Evolutionary conservation across 2,329 filamentous ascomycete species (phyloP).

Genomic region (Neofusicoccum kwambonambiense): DNA sequence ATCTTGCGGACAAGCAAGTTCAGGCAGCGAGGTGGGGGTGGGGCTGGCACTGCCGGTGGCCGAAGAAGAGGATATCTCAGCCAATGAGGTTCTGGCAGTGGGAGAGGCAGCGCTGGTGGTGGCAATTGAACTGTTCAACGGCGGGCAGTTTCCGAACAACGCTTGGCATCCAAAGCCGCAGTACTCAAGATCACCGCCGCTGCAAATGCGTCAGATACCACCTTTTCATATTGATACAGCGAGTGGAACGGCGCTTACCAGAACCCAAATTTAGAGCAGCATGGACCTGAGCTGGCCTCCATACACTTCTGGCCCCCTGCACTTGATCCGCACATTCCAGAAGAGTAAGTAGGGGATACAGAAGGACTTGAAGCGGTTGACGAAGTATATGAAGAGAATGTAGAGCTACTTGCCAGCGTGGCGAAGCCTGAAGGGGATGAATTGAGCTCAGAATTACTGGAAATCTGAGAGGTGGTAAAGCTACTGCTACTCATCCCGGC

Average conservation of each 20-base stretch:
- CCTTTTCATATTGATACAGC: too few species aligned
- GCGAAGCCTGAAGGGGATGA: background rate
- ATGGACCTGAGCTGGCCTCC: background rate
- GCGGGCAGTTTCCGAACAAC: slow-evolving; percentile 25
- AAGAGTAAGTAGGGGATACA: background rate
- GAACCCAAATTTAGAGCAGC: slow-evolving; percentile 3
- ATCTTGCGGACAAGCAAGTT: background rate
- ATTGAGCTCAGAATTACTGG: background rate
- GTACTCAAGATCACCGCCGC: slow-evolving; percentile 25
- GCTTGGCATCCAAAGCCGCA: slow-evolving; percentile 31
- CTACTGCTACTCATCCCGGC: too few species aligned
- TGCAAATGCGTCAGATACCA: background rate
- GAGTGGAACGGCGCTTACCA: background rate
- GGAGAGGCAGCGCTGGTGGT: background rate
- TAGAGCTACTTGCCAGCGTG: background rate
- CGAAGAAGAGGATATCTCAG: background rate
- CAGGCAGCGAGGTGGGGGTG: background rate
- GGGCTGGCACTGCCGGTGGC: background rate
- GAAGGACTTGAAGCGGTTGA: background rate
- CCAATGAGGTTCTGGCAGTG: background rate
- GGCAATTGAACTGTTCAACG: background rate
- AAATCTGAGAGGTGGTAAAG: background rate
- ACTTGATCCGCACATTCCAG: background rate
- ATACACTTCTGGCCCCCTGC: background rate
- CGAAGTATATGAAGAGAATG: background rate